phyloP scores from a whole-genome alignment of 2,329 filamentous ascomycete genomes.

The Epichloe typhina region DNA sequence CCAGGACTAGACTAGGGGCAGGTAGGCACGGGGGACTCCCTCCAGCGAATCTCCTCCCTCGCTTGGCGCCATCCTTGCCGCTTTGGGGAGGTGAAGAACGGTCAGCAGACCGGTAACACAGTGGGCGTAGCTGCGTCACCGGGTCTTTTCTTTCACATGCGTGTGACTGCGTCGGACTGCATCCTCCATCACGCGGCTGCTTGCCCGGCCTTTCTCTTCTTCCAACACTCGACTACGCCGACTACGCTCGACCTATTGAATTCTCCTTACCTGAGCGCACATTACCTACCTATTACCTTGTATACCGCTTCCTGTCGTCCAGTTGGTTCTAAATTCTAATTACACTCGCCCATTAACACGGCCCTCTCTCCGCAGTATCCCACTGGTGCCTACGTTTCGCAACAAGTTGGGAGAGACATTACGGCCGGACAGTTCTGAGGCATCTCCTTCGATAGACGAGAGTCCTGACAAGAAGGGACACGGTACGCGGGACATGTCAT shows the following conservation, averaged over 20 bases:
- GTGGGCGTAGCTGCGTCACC: background rate
- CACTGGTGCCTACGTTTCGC: too few species aligned
- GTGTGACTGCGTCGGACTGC: background rate
- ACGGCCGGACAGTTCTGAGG: too few species aligned
- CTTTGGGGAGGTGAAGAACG: background rate
- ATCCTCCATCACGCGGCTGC: background rate
- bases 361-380: too few species aligned
- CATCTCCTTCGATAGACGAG: too few species aligned
- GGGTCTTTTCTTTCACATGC: background rate
- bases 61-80: constrained; percentile 1
- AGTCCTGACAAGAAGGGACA: too few species aligned
- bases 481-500: too few species aligned
- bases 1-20: too few species aligned
- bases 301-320: background rate
- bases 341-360: too few species aligned
- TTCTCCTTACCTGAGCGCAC: background rate
- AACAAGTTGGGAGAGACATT: too few species aligned
- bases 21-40: background rate
- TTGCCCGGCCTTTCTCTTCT: background rate
- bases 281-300: background rate
- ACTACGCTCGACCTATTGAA: background rate
- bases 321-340: too few species aligned
- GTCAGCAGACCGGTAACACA: background rate
- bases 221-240: background rate
- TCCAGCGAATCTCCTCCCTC: background rate